Evolutionary conservation across 257 asterid genomes (phyloP).

Genomic region (Dorcoceras hygrometricum): DNA sequence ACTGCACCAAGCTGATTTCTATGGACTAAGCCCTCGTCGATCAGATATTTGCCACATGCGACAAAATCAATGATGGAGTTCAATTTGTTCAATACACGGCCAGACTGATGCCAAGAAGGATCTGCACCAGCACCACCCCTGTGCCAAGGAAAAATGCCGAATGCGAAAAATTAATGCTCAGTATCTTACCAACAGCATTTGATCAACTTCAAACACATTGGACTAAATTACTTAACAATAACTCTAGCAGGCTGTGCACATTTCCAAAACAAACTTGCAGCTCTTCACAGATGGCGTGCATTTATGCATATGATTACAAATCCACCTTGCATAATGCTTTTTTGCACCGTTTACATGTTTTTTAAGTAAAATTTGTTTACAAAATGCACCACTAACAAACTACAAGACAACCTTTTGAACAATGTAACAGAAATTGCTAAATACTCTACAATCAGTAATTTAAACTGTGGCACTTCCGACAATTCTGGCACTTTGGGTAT

Average conservation of each 20-base stretch:
- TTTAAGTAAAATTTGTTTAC: not conserved
- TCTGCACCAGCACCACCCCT: conserved; percentile 86
- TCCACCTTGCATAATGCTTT: too few relatives aligned
- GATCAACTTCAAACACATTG: not conserved
- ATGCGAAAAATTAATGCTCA: conserved; percentile 2
- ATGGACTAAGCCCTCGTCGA: conserved; percentile 53
- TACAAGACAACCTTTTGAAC: not conserved
- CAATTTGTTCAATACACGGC: conserved; percentile 68
- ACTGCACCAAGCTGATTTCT: conserved; percentile 54
- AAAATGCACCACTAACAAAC: not conserved
- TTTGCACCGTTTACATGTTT: not conserved
- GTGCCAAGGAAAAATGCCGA: conserved; percentile 16
- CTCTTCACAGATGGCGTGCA: too few relatives aligned
- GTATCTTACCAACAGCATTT: not conserved
- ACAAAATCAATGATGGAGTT: conserved; percentile 71
- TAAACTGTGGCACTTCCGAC: not conserved
- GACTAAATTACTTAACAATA: not conserved
- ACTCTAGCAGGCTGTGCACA: not conserved
- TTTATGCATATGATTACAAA: too few relatives aligned
- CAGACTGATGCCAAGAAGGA: conserved; percentile 71
- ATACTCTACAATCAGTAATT: not conserved
- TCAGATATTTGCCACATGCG: conserved; percentile 62
- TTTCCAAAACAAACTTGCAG: too few relatives aligned
- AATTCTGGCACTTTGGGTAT: not conserved
- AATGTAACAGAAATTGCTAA: not conserved